These are phyloP conservation scores for Cutaneotrichosporon cyanovorans DNA, from an alignment of 1,284 basidiomycete genomes.

Conservation along the genomic window DNA sequence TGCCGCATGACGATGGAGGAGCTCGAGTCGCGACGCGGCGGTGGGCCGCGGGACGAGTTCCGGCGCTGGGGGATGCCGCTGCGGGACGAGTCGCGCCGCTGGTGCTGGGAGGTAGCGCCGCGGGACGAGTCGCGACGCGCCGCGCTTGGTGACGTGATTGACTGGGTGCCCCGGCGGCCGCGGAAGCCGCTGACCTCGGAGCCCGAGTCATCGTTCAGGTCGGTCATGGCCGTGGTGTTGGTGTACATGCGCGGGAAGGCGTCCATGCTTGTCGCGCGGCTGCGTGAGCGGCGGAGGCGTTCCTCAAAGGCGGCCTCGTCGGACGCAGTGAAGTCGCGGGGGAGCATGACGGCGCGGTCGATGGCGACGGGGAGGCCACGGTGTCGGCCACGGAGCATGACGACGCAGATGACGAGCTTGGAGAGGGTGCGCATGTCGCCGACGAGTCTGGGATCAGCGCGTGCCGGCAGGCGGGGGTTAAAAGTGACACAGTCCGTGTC, in stretches of 20 bases:
- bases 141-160: neutral
- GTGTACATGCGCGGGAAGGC: constrained; percentile 10
- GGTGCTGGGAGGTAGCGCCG: neutral
- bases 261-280: constrained; percentile 1
- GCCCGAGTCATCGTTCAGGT: too few species aligned
- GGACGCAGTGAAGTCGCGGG: constrained; percentile 37
- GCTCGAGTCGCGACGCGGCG: constrained; percentile 1
- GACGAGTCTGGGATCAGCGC: constrained; percentile 14
- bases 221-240: neutral
- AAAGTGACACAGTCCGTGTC: too few species aligned
- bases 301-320: constrained; percentile 39
- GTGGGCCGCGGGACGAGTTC: too few species aligned
- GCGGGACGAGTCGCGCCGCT: neutral
- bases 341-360: constrained; percentile 45
- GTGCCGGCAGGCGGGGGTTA: too few species aligned
- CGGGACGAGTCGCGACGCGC: neutral
- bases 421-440: constrained; percentile 34
- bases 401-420: constrained; percentile 37
- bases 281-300: constrained; percentile 13
- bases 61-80: neutral
- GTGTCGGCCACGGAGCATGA: constrained; percentile 41
- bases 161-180: neutral
- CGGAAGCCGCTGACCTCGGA: neutral
- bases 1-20: neutral
- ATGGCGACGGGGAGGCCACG: constrained; percentile 41